Evolutionary conservation across 805 yeast genomes (phyloP).

Genomic region (Saccharomycopsis fodiens): DNA sequence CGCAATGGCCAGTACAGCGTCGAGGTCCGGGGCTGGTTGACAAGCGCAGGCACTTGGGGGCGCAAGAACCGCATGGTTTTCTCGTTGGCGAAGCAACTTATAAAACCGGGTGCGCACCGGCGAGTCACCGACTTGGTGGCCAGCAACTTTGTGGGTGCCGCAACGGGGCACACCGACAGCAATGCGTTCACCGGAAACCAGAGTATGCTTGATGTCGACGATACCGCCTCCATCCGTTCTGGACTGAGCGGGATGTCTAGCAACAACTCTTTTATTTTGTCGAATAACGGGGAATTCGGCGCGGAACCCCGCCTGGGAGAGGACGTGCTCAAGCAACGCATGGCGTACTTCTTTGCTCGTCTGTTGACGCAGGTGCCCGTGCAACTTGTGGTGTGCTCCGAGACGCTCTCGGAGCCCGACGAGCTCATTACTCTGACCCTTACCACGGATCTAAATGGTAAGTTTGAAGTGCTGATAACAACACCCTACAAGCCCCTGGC

Average conservation of each 20-base stretch:
- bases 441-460: conserved; percentile 60
- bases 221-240: conserved; percentile 3
- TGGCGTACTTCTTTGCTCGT: conserved; percentile 63
- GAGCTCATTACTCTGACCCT: conserved; percentile 29
- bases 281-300: conserved; percentile 14
- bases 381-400: conserved; percentile 48
- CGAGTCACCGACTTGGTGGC: conserved; percentile 10
- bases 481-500: conserved; percentile 56
- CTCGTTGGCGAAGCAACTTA: conserved; percentile 61
- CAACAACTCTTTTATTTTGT: conserved; percentile 18
- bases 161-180: conserved; percentile 19
- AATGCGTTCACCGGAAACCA: conserved; percentile 15
- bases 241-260: conserved; percentile 17
- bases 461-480: conserved; percentile 45
- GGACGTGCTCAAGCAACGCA: conserved; percentile 50
- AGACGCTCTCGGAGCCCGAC: conserved; percentile 27
- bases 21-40: conserved; percentile 65
- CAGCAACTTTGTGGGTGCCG: conserved; percentile 8
- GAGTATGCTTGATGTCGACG: neutral
- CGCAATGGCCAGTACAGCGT: conserved; percentile 38
- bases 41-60: conserved; percentile 61
- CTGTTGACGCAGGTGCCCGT: conserved; percentile 53
- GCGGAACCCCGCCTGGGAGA: too few relatives aligned
- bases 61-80: conserved; percentile 65
- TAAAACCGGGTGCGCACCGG: conserved; percentile 31